Percentiles rank a stretch among this genome's conserved stretches.
Conservation (phyloP, 805 yeast genomes). For the Metschnikowia cubensis region DNA sequence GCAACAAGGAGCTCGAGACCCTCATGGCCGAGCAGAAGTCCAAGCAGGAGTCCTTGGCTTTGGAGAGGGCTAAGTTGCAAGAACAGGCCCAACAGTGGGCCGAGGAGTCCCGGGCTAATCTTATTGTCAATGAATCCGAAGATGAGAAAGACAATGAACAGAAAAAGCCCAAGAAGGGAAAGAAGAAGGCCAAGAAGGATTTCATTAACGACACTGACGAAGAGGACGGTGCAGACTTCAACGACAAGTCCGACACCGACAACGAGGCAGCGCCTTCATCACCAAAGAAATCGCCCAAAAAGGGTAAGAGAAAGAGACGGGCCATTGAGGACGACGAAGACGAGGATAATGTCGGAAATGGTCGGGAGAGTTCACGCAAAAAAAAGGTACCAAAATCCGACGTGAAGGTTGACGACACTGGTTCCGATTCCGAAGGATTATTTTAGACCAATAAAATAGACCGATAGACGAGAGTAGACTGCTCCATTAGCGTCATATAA, state of each 20-base stretch:
- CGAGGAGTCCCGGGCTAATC: slow-evolving; percentile 38
- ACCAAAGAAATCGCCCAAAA: slow-evolving; percentile 11
- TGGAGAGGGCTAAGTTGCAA: slow-evolving; percentile 45
- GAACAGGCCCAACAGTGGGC: slow-evolving; percentile 53
- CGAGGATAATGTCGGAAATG: slow-evolving; percentile 20
- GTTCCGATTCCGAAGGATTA: slow-evolving; percentile 36
- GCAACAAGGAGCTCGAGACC: slow-evolving; percentile 36
- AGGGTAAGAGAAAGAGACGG: slow-evolving; percentile 22
- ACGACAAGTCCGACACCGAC: slow-evolving; percentile 14
- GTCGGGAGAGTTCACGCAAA: slow-evolving; percentile 19
- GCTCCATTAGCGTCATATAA: no score
- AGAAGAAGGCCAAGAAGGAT: slow-evolving; percentile 29
- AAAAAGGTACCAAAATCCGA: slow-evolving; percentile 27
- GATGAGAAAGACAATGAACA: slow-evolving; percentile 26
- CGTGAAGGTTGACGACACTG: slow-evolving; percentile 43
- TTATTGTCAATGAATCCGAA: slow-evolving; percentile 37
- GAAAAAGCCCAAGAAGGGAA: slow-evolving; percentile 19
- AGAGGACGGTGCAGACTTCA: slow-evolving; percentile 24
- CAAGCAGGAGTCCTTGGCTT: slow-evolving; percentile 41
- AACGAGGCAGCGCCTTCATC: slow-evolving; percentile 3
- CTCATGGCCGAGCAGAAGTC: slow-evolving; percentile 41
- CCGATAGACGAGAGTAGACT: neutral
- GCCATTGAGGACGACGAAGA: slow-evolving; percentile 34
- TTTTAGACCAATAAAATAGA: slow-evolving; percentile 6
- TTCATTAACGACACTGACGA: slow-evolving; percentile 34